Evolutionary conservation across 805 yeast species (phyloP), one percentile per base, ranked within the genome.

Genomic region (Cyberlindnera mrakii): DNA sequence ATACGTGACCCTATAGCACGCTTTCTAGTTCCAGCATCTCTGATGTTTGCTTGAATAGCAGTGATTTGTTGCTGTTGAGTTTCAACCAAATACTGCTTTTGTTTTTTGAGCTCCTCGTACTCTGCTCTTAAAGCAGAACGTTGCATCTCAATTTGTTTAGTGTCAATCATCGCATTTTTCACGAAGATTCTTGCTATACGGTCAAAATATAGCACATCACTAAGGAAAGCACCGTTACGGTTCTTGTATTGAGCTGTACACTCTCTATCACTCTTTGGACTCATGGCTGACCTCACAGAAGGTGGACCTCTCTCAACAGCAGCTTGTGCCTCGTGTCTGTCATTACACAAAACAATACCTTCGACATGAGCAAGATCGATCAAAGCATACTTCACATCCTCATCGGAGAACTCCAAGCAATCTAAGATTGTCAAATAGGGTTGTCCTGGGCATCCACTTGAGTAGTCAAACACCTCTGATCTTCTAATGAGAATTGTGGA

Each of bases 321-420:
- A 0, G 48, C 43, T 50, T 76, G 78, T 0, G 85, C 91, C 13
- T 69, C 71, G 2, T 58, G 51, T 48, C 79, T 68, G 41, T 77
- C 67, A 1, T 71, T 69, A 15, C 78, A 67, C 33, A 89, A 58
- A 0, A 84, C 64, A 1, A 74, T 64, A 10, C 72, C 68, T 54
- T 90, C 95, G 37, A 85, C 72, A 35, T 64, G 68, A 33, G 71
- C 69, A 3, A 71, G 50, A 61, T 86, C 96, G 40, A 89, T 80
- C 37, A 89, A 59, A 2, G 82, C 63, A 51, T 77, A 80, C 52
- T 74, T 70, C 8, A 82, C 71, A 33, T 73, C 72, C 34, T 75
- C 77, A 46, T 80, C 68, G 0, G 70, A 65, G 43, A 85, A 70
- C 7, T 72, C 69, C 27, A 93, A 55, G 6, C 74, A 77, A 57